Conservation (phyloP, 2,329 filamentous ascomycete species). For the Aspergillus versicolor region DNA sequence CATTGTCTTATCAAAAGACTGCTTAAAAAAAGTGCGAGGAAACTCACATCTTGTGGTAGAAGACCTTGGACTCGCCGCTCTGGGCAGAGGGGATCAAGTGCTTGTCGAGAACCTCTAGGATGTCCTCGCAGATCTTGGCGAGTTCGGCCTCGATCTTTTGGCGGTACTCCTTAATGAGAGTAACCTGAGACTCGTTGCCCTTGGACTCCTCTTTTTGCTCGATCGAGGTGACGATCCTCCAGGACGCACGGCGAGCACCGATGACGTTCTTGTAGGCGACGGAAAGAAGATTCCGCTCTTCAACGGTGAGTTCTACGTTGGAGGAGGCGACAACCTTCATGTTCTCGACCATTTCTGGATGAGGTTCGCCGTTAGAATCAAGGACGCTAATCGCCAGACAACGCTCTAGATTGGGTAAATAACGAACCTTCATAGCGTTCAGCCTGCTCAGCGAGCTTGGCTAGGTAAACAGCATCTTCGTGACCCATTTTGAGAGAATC, state of each 20-base stretch:
- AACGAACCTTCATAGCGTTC: slow-evolving; percentile 98
- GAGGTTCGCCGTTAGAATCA: slow-evolving; percentile 20
- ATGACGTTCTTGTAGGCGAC: slow-evolving; percentile 99
- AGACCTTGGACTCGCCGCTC: slow-evolving; percentile 97
- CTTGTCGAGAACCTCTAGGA: slow-evolving; percentile 90
- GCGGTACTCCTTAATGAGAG: slow-evolving; percentile 95
- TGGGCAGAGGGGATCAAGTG: slow-evolving; percentile 92
- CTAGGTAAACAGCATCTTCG: slow-evolving; percentile 98
- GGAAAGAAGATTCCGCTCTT: slow-evolving; percentile 95
- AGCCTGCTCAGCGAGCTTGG: slow-evolving; percentile 99
- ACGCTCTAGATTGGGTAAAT: slow-evolving; percentile 17
- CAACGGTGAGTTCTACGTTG: slow-evolving; percentile 77
- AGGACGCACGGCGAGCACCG: slow-evolving; percentile 91
- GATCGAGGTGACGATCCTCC: slow-evolving; percentile 97
- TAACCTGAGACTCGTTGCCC: slow-evolving; percentile 88
- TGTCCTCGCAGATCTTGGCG: slow-evolving; percentile 96
- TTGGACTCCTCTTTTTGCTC: slow-evolving; percentile 99
- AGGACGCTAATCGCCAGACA: background rate
- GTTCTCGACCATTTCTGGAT: slow-evolving; percentile 96
- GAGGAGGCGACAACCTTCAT: slow-evolving; percentile 98
- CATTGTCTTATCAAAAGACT: background rate
- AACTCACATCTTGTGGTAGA: slow-evolving; percentile 98
- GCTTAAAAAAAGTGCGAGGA: background rate
- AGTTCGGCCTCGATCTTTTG: slow-evolving; percentile 97
- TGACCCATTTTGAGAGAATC: slow-evolving; percentile 79